Evolutionary conservation across 306 rosid genomes (phyloP).

Genomic region (Inga leiocalycina): DNA sequence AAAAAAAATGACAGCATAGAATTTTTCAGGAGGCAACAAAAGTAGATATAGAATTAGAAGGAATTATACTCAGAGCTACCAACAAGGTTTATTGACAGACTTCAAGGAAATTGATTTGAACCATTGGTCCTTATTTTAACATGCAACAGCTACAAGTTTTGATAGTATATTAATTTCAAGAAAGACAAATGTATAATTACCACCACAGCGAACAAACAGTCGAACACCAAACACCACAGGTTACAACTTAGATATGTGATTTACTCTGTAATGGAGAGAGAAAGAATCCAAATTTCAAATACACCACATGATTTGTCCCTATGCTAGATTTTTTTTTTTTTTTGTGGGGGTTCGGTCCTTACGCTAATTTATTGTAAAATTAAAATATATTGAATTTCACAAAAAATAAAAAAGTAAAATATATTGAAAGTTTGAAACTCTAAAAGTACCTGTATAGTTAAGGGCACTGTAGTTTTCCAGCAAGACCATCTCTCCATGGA

Average conservation of each 20-base stretch:
- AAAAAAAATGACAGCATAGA: neutral
- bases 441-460: constrained; percentile 80
- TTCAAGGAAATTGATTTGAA: constrained; percentile 15
- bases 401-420: neutral
- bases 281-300: neutral
- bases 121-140: constrained; percentile 1
- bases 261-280: neutral
- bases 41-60: constrained; percentile 21
- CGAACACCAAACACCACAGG: neutral
- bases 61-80: neutral
- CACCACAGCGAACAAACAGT: neutral
- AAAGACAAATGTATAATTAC: neutral
- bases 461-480: constrained; percentile 97
- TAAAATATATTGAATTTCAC: no score
- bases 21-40: neutral
- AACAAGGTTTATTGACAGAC: constrained; percentile 33
- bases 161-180: constrained; percentile 11
- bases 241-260: neutral
- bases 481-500: constrained; percentile 98
- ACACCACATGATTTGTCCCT: neutral
- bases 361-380: neutral
- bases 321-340: neutral
- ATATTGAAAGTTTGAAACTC: neutral
- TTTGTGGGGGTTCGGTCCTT: neutral
- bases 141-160: constrained; percentile 19